Conservation (phyloP, 2,329 filamentous ascomycete genomes). For the Ceratocystis harringtonii region DNA sequence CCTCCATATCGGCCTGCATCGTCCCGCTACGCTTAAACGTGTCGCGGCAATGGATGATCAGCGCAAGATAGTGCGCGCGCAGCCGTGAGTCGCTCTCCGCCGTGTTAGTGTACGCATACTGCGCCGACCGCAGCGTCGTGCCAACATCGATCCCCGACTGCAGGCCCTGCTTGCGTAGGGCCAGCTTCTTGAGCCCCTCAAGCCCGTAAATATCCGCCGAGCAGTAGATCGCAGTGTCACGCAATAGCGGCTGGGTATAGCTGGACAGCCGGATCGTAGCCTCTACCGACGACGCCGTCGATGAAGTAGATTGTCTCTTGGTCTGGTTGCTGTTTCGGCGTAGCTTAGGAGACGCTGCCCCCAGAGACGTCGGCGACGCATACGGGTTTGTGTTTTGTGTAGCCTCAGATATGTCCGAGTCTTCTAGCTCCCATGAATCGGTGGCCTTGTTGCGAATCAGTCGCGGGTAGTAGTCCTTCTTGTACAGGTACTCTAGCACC, state of each 20-base stretch:
- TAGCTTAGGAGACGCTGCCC: background rate
- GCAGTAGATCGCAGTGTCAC: conserved; percentile 91
- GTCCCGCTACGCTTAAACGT: conserved; percentile 97
- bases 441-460: conserved; percentile 74
- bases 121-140: conserved; percentile 79
- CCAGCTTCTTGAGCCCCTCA: conserved; percentile 79
- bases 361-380: conserved; percentile 23
- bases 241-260: conserved; percentile 61
- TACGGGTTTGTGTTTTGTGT: conserved; percentile 33
- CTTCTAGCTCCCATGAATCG: conserved; percentile 82
- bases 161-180: conserved; percentile 86
- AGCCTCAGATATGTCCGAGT: conserved; percentile 34
- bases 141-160: conserved; percentile 84
- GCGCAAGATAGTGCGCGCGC: conserved; percentile 89
- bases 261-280: conserved; percentile 64
- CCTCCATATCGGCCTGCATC: conserved; percentile 98
- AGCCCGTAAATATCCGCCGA: conserved; percentile 80
- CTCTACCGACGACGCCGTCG: conserved; percentile 29
- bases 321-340: background rate
- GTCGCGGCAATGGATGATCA: conserved; percentile 93
- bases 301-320: background rate
- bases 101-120: conserved; percentile 91
- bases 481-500: conserved; percentile 92
- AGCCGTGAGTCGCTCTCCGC: conserved; percentile 83
- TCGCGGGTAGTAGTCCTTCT: conserved; percentile 87